Base-by-base conservation (phyloP, 78 protist genomes). In the Planoprotostelium fungivorum region DNA sequence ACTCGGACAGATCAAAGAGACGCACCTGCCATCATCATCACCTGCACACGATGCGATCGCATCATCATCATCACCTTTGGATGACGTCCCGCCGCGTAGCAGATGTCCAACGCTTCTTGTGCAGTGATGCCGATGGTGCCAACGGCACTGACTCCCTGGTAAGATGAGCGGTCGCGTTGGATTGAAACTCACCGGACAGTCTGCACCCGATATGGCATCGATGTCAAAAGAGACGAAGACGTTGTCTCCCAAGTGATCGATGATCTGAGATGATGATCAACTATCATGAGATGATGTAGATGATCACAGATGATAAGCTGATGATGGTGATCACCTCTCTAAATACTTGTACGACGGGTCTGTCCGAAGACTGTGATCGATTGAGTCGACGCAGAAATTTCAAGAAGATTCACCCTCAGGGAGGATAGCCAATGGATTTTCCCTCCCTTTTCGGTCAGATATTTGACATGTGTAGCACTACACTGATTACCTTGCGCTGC, bases 401-500 rank as follows among this genome's bases (percentile, higher is more conserved):
- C 16, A 28, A 84, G 86, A 9, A 1, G 0, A 23, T 28, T n/a
- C 23, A 34, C 89, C 34, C 34, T 29, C n/a, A 89, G 28, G 38
- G 38, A 38, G 37, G 38, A 31, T 35, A 93, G 73, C 92, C 95
- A 90, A 34, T 1, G n/a, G 34, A 90, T n/a, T 51, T 38, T 5
- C 0, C 89, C 88, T 0, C 87, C 89, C 23, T 88, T 16, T 63
- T 51, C 39, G 1, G 28, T 23, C 37, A 93, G 29, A 25, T 29
- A 93, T 31, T 5, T 63, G 34, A 38, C 86, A 36, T 93, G 95
- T 34, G 39, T 84, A 0, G 73, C 63, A 36, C 91, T 84, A 84
- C 95, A 93, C 85, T 93, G 95, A 29, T 36, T 28, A n/a, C 93
- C 93, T 35, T 93, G 95, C 38, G 89, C 83, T 25, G 92, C 95